These are phyloP conservation scores for Phytopythium oedochilum DNA, from an alignment of 352 stramenopile genomes.

Conservation along the genomic window DNA sequence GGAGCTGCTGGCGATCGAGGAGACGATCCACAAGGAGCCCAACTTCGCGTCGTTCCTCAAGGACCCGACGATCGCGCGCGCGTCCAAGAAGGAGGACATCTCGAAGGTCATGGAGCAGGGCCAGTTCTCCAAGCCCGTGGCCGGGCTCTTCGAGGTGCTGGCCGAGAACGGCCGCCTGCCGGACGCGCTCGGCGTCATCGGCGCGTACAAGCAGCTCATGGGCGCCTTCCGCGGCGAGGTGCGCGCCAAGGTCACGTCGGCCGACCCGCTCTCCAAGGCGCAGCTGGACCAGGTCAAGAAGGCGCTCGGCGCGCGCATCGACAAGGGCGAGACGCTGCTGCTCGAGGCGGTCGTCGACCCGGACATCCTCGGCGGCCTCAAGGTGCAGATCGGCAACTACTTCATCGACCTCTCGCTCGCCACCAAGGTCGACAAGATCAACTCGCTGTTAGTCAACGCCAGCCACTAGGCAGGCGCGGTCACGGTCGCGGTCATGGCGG, in stretches of 20 bases:
- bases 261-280: slow-evolving; percentile 90
- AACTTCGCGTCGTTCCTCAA: slow-evolving; percentile 93
- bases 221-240: slow-evolving; percentile 94
- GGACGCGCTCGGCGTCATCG: slow-evolving; percentile 85
- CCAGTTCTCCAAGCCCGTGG: slow-evolving; percentile 93
- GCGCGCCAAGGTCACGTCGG: slow-evolving; percentile 95
- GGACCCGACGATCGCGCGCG: slow-evolving; percentile 94
- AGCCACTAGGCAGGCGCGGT: slow-evolving; percentile 37
- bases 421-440: slow-evolving; percentile 95
- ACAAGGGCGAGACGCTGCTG: slow-evolving; percentile 90
- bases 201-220: slow-evolving; percentile 93
- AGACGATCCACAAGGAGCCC: slow-evolving; percentile 80
- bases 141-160: slow-evolving; percentile 95
- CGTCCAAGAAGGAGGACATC: slow-evolving; percentile 93
- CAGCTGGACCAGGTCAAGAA: slow-evolving; percentile 93
- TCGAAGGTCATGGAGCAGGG: slow-evolving; percentile 84
- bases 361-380: slow-evolving; percentile 93
- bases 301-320: slow-evolving; percentile 84
- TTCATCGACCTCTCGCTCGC: slow-evolving; percentile 96
- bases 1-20: slow-evolving; percentile 82
- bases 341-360: slow-evolving; percentile 92
- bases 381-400: slow-evolving; percentile 97
- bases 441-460: slow-evolving; percentile 74
- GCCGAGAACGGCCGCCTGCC: slow-evolving; percentile 95
- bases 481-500: too few relatives aligned